Conservation (phyloP, 2,329 filamentous ascomycete genomes). For the Xylogone sp. region DNA sequence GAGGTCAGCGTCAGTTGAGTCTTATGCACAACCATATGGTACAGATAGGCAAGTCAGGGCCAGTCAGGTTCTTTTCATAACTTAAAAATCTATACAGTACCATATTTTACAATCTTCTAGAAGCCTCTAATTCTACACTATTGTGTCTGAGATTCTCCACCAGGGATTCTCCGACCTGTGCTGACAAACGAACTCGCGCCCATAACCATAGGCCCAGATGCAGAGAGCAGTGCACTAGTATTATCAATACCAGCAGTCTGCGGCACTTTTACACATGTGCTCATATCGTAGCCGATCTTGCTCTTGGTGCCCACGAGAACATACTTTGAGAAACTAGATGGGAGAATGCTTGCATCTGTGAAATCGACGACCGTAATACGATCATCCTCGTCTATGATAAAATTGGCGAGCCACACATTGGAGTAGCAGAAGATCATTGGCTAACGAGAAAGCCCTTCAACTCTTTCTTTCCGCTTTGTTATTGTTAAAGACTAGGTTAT, state of each 20-base stretch:
- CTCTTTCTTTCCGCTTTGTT: constrained; percentile 3
- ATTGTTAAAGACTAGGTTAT: constrained; percentile 5
- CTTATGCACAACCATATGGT: too few relatives aligned
- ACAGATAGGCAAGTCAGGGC: too few relatives aligned
- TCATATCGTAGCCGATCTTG: constrained; percentile 3
- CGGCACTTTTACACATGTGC: constrained; percentile 6
- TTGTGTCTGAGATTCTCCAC: background rate
- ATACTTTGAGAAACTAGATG: constrained; percentile 14
- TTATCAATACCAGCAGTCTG: constrained; percentile 10
- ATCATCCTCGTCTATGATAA: constrained; percentile 12
- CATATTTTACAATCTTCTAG: too few relatives aligned
- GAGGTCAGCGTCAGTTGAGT: too few relatives aligned
- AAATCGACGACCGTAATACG: constrained; percentile 13
- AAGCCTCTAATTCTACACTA: too few relatives aligned
- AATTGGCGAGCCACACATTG: constrained; percentile 13
- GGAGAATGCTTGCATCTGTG: constrained; percentile 12
- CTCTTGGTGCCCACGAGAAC: background rate
- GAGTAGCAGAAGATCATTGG: constrained; percentile 19
- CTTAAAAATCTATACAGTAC: too few relatives aligned
- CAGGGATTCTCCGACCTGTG: background rate
- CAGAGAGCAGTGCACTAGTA: constrained; percentile 24
- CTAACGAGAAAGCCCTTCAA: constrained; percentile 10
- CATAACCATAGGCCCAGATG: background rate
- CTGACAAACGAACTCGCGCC: background rate
- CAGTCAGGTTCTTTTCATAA: too few relatives aligned